These are phyloP conservation scores for Ceratobasidium sp. DNA, from an alignment of 1,284 basidiomycete genomes.

Conservation along the genomic window DNA sequence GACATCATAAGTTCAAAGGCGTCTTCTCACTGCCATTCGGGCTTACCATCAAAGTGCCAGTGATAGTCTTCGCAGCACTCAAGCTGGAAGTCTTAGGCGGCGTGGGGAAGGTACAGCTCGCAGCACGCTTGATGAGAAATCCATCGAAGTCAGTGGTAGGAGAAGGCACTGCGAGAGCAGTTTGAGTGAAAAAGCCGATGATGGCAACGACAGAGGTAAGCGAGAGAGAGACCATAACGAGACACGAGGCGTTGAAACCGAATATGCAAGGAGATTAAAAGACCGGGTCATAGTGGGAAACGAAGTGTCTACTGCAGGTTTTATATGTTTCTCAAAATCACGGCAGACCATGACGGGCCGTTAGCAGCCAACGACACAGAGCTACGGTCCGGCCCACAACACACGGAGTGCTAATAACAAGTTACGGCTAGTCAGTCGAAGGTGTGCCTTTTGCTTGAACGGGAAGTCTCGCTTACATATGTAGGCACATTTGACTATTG, in stretches of 20 bases:
- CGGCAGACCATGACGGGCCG: background rate
- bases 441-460: background rate
- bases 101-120: constrained; percentile 51
- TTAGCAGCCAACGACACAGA: background rate
- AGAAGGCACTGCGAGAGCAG: constrained; percentile 12
- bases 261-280: too few species aligned
- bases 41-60: constrained; percentile 43
- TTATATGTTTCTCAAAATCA: background rate
- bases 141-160: constrained; percentile 4
- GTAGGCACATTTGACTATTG: background rate
- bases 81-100: constrained; percentile 53
- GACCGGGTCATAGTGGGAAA: too few species aligned
- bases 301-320: background rate
- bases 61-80: constrained; percentile 51
- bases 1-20: background rate
- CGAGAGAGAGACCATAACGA: constrained; percentile 16
- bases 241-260: background rate
- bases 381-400: background rate
- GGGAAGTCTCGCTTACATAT: background rate
- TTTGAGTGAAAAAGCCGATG: constrained; percentile 9
- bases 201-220: constrained; percentile 4
- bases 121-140: constrained; percentile 14
- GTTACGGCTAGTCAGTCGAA: background rate
- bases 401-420: background rate
- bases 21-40: background rate